Evolutionary conservation across 2,329 filamentous ascomycete genomes (phyloP), one percentile per base, ranked within the genome.

Genomic region (Cladosporium phlei): DNA sequence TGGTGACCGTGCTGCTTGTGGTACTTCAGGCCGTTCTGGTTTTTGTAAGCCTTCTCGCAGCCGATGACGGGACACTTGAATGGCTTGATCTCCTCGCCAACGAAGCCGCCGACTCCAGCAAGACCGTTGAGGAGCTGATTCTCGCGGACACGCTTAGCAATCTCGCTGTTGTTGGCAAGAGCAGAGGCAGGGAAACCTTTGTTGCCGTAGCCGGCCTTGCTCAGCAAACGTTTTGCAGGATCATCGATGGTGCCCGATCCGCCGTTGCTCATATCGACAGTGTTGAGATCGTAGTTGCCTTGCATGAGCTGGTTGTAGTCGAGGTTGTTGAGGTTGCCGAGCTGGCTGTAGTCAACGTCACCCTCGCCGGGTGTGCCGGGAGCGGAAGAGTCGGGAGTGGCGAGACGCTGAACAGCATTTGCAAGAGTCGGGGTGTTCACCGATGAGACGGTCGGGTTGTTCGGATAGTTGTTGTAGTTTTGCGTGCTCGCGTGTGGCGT

Each of bases 21-120:
- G 59, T 88, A 98, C 79, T 97, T 98, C 47, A 98, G 76, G 39
- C 93, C 93, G 58, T 98, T 98, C 66, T 97, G 93, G 67, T 98
- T 98, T 77, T 98, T 98, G 73, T 98, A 98, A 0, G 93, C 91
- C 75, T 98, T 98, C 68, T 97, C 93, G 62, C 93, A 98, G 5
- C 93, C 93, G 65, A 98, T 95, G 40, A 98, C 93, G 1, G 93
- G 93, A 61, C 93, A 98, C 65, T 90, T 87, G 76, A 95, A 98
- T 0, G 93, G 93, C 70, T 97, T 98, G 60, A 94, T 88, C 65
- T 98, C 91, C 64, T 97, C 91, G 12, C 85, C 85, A 49, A 79
- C 76, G 62, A 68, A 69, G 62, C 56, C 67, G 56, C 63, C 62
- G 17, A 70, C 66, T 19, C 69, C 69, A 19, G 69, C 68, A 16